Evolutionary conservation across 495 filamentous ascomycete genomes (phyloP), one percentile per base, ranked within the genome.

Genomic region (Aspergillus steynii): DNA sequence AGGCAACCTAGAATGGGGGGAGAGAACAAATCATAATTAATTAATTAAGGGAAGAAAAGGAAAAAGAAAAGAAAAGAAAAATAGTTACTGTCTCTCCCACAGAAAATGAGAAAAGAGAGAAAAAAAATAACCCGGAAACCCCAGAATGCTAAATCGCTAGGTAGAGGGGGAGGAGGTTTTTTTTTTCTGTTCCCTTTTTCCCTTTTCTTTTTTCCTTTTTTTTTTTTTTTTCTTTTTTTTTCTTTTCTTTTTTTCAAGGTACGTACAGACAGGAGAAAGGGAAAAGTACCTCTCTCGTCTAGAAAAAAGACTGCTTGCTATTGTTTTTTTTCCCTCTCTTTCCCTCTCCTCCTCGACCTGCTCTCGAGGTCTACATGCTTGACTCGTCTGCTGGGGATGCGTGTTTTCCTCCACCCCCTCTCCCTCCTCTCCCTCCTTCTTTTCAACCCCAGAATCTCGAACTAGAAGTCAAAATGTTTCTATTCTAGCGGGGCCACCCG

Each of bases 301-400:
- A 42, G 9, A 14, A 42, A 15, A 12, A 42, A 42, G 29, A 27
- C 50, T 28, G 12, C 50, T 29, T 52, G 46, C 56, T 52, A 29
- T 6, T 63, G 53, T 62, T 57, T 50, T 50, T 52, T 26, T 56
- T 29, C 31, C 52, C 54, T 57, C 27, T 58, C 53, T 49, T 61
- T 59, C 49, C 61, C 58, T 61, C 49, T 58, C 20, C n/a, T 29
- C 46, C 51, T 61, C 55, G 4, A 32, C 49, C 31, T 45, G 15
- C 53, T 28, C 53, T 28, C 34, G 37, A 50, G 60, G 26, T 28
- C 54, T 61, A 58, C 54, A 54, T 42, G 14, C 15, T 29, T 28
- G 31, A 42, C 37, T 31, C 53, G 5, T 59, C 50, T 15, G 14
- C 26, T 28, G 29, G 12, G 3, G 37, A 50, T 32, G 20, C 31